Percentiles rank a stretch among this genome's conserved stretches.
phyloP scores from a whole-genome alignment of 768 basidiomycete species.

The Leccinum arenicola region DNA sequence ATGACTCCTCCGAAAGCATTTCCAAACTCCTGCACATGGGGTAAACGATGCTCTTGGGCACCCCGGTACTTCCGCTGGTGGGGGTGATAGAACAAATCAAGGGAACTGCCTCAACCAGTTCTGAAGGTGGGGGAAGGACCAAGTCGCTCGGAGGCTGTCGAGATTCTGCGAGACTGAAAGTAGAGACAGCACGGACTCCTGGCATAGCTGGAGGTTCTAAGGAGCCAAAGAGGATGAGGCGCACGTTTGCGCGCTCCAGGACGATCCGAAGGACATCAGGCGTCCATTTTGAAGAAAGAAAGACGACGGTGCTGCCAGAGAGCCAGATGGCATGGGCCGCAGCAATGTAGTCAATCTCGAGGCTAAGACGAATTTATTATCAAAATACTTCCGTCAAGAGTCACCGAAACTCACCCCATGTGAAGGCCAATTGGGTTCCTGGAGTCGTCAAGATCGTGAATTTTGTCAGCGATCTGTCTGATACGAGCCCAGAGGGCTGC shows the following conservation, averaged over 20 bases:
- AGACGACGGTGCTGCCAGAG: constrained; percentile 23
- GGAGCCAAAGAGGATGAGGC: constrained; percentile 22
- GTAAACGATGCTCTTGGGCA: constrained; percentile 32
- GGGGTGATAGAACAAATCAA: constrained; percentile 27
- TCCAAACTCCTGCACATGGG: constrained; percentile 27
- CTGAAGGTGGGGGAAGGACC: constrained; percentile 15
- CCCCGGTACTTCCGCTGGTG: constrained; percentile 31
- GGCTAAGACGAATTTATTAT: constrained; percentile 9
- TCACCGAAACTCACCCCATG: constrained; percentile 19
- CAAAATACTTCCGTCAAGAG: not conserved
- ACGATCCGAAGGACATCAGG: constrained; percentile 25
- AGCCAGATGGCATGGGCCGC: constrained; percentile 32
- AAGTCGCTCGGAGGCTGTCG: constrained; percentile 9
- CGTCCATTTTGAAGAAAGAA: constrained; percentile 32
- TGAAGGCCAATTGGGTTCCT: constrained; percentile 25
- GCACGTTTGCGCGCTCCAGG: constrained; percentile 22
- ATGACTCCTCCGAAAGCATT: constrained; percentile 28
- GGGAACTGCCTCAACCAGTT: constrained; percentile 22
- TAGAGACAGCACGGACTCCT: constrained; percentile 18
- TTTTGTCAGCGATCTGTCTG: constrained; percentile 23
- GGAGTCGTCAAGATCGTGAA: constrained; percentile 14
- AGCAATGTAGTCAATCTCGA: constrained; percentile 30
- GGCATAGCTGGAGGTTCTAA: constrained; percentile 10
- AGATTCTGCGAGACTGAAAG: constrained; percentile 12
- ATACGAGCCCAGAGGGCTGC: constrained; percentile 32